phyloP scores from a whole-genome alignment of 306 rosid genomes.

The Pyrus pyrifolia region DNA sequence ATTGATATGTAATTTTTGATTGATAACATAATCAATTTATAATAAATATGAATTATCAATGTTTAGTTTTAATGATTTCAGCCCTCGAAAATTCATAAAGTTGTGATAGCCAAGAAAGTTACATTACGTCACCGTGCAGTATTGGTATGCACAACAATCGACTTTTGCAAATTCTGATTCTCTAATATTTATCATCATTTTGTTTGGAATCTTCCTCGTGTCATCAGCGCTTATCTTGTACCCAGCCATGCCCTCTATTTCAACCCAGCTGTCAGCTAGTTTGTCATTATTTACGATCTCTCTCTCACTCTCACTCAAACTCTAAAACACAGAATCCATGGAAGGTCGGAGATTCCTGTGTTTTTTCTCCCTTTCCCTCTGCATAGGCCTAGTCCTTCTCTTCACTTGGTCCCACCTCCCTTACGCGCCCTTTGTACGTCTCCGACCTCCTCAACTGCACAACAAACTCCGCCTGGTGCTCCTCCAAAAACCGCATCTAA shows the following conservation, averaged over 20 bases:
- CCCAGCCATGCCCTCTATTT: not conserved
- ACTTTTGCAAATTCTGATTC: not conserved
- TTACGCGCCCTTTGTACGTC: conserved; percentile 5
- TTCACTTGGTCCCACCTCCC: conserved; percentile 53
- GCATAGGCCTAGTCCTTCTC: conserved; percentile 24
- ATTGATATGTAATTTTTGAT: too few relatives aligned
- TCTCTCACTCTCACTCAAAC: not conserved
- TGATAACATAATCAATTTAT: too few relatives aligned
- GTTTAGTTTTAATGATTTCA: too few relatives aligned
- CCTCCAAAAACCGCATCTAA: conserved; percentile 41
- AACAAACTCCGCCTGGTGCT: conserved; percentile 53
- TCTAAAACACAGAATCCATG: conserved; percentile 27
- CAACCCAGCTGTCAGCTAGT: too few relatives aligned
- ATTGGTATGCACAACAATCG: not conserved
- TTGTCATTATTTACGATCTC: not conserved
- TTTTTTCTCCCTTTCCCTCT: conserved; percentile 33
- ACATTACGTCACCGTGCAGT: not conserved
- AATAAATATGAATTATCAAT: too few relatives aligned
- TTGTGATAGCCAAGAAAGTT: too few relatives aligned
- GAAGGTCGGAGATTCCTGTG: conserved; percentile 34
- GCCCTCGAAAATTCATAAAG: too few relatives aligned
- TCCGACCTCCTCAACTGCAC: conserved; percentile 39
- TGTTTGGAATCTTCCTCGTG: not conserved
- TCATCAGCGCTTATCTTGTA: not conserved
- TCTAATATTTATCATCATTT: too few relatives aligned